phyloP scores from a whole-genome alignment of 805 yeast species.

The Phaffomyces opuntiae region DNA sequence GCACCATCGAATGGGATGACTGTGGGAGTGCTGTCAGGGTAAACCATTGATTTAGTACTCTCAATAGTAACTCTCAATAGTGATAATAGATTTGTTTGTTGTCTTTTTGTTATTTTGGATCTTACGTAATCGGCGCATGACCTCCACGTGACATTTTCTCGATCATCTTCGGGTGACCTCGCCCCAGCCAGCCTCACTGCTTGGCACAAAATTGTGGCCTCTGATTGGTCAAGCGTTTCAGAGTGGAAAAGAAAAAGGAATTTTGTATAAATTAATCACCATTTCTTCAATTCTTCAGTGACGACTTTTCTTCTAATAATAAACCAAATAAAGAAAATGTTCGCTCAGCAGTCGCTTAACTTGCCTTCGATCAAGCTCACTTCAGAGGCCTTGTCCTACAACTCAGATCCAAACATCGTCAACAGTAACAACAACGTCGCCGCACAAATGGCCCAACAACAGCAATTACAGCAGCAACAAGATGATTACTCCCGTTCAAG shows the following conservation, averaged over 20 bases:
- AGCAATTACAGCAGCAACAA: not conserved
- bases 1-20: constrained; percentile 1
- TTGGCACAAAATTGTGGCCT: constrained; percentile 4
- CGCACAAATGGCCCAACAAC: not conserved
- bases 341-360: constrained; percentile 4
- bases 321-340: not conserved
- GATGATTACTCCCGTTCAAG: constrained; percentile 1
- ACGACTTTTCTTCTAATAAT: no score
- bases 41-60: constrained; percentile 1
- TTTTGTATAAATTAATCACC: no score
- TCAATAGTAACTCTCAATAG: no score
- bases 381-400: constrained; percentile 2
- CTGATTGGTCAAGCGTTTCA: constrained; percentile 1
- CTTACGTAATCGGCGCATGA: not conserved
- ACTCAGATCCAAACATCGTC: not conserved
- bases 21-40: constrained; percentile 4
- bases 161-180: no score
- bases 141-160: not conserved
- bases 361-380: constrained; percentile 7
- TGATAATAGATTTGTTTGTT: no score
- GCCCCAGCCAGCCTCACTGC: not conserved
- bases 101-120: not conserved
- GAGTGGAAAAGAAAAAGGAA: not conserved
- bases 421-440: not conserved
- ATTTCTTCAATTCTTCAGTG: no score